Evolutionary conservation across 2,329 filamentous ascomycete species (phyloP).

Genomic region (Neofusicoccum parvum): DNA sequence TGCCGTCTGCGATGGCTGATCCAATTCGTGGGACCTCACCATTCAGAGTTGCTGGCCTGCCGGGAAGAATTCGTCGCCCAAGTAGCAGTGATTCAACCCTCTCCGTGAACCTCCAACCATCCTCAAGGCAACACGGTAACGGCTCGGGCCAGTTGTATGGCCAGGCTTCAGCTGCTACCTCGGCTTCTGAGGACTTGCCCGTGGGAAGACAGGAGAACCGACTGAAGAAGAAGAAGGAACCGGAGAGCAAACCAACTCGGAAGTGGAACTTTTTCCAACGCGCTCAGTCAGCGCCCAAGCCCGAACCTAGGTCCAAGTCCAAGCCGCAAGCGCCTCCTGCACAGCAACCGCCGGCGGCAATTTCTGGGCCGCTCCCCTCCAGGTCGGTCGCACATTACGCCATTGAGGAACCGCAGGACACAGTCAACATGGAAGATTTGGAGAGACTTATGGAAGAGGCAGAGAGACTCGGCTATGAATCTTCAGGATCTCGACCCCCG

Average conservation of each 20-base stretch:
- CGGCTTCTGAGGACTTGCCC: neutral
- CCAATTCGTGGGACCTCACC: conserved; percentile 35
- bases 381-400: conserved; percentile 61
- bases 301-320: conserved; percentile 29
- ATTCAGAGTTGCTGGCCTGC: conserved; percentile 25
- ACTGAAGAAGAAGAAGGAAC: conserved; percentile 24
- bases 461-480: conserved; percentile 26
- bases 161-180: neutral
- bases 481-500: conserved; percentile 14
- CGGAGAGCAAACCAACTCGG: conserved; percentile 40
- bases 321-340: conserved; percentile 37
- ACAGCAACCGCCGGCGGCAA: conserved; percentile 33
- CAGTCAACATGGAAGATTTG: conserved; percentile 48
- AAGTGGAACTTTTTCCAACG: conserved; percentile 65
- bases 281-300: conserved; percentile 43
- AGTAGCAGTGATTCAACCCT: conserved; percentile 10
- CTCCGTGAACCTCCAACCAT: neutral
- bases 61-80: conserved; percentile 34
- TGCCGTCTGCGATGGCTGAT: conserved; percentile 43
- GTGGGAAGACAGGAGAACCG: conserved; percentile 21
- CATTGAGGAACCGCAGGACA: conserved; percentile 53
- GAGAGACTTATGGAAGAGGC: conserved; percentile 51
- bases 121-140: neutral
- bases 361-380: conserved; percentile 26
- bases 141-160: neutral